A percentile compares a stretch with the other conserved stretches of the same genome.
Evolutionary conservation across 1,139 yeast genomes (phyloP).

Genomic region (Geotrichum aggregatum): DNA sequence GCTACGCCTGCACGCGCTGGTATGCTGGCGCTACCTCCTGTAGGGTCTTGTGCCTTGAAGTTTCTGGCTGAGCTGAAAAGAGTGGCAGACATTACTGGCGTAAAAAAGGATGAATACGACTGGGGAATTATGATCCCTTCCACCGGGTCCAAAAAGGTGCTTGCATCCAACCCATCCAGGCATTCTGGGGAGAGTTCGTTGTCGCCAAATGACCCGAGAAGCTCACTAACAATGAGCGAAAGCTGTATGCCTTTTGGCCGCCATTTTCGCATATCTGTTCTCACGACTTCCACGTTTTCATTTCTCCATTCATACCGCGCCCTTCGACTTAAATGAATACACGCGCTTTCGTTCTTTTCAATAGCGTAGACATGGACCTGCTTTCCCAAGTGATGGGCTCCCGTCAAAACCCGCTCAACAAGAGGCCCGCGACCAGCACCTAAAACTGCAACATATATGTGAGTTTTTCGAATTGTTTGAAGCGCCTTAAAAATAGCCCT

Average conservation of each 20-base stretch:
- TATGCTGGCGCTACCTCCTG: background rate
- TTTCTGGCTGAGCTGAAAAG: slow-evolving; percentile 31
- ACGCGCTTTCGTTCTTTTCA: slow-evolving; percentile 69
- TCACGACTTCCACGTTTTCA: slow-evolving; percentile 46
- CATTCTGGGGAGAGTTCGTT: slow-evolving; percentile 91
- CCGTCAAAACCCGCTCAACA: slow-evolving; percentile 50
- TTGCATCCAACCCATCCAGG: slow-evolving; percentile 37
- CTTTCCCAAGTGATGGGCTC: slow-evolving; percentile 39
- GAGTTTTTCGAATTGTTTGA: slow-evolving; percentile 34
- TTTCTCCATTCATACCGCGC: slow-evolving; percentile 34
- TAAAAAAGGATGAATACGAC: slow-evolving; percentile 51
- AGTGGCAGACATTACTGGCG: slow-evolving; percentile 62
- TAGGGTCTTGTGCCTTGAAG: slow-evolving; percentile 12
- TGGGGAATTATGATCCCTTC: slow-evolving; percentile 60
- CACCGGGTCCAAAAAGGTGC: slow-evolving; percentile 31
- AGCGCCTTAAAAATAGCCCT: slow-evolving; percentile 62
- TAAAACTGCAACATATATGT: slow-evolving; percentile 50
- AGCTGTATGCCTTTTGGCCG: slow-evolving; percentile 45
- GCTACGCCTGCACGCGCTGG: slow-evolving; percentile 8
- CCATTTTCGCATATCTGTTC: slow-evolving; percentile 57
- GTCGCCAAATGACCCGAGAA: slow-evolving; percentile 87
- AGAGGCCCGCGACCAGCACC: slow-evolving; percentile 91
- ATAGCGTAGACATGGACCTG: slow-evolving; percentile 49
- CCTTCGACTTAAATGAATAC: slow-evolving; percentile 38
- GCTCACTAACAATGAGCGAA: slow-evolving; percentile 58